Base-by-base conservation (phyloP, 2,329 filamentous ascomycete genomes). In the Penicillium sp. region DNA sequence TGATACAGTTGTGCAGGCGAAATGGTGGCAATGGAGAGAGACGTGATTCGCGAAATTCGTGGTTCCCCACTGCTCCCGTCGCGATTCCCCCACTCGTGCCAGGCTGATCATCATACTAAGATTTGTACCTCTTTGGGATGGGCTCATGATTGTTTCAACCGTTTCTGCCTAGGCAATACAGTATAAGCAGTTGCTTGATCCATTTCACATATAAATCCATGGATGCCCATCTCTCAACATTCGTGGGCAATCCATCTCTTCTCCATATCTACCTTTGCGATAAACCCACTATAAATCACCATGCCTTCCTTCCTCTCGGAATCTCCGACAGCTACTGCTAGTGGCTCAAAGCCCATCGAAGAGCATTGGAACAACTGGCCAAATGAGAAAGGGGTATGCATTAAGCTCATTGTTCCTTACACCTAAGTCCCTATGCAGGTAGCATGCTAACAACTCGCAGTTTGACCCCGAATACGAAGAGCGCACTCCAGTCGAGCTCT, bases 401-500 rank as follows among this genome's bases (percentile, higher is more conserved):
- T 21, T 24, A 10, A 22, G 10, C 14, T 4, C 31, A 22, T 26
- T n/a, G 8, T 14, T 24, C 9, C 16, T 27, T 42, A 4, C 1
- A 33, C 14, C 3, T 16, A 13, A 16, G 1, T 3, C 7, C 13
- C 31, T 16, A 16, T 14, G 13, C 11, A 7, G 13, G 13, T 16
- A 10, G 21, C 33, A 48, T 24, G 9, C 14, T 54, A 48, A 52
- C 16, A 47, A 43, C 56, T 63, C 13, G 64, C 44, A 91, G 87
- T 91, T 91, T 65, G 83, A 90, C 55, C 84, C 81, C 19, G 78
- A 88, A 43, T 84, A 84, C 13, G 87, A 91, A 65, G 83, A 90
- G 61, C 81, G 81, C 4, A 82, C 82, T 0, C 88, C 90, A 0
- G 76, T 92, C 4, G 78, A 86, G 49, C 81, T 93, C 13, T 66